Evolutionary conservation across 116 monocot species (phyloP), one percentile per base, ranked within the genome.

Genomic region (Cymodocea nodosa): DNA sequence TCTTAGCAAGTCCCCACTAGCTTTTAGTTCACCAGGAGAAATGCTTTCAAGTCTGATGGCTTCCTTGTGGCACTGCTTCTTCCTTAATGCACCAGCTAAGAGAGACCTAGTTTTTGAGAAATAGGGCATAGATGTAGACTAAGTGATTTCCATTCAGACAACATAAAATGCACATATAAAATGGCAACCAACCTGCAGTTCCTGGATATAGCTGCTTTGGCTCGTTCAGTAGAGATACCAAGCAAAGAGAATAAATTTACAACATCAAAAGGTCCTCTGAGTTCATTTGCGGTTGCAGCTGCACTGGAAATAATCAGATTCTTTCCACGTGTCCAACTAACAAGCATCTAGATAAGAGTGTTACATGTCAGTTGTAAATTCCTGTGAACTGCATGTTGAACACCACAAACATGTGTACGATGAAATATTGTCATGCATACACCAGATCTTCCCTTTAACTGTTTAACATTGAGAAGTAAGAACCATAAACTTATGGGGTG

Each of bases 201-300:
- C 39, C 52, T 62, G 16, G 91, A 91, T 20, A 85, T 71, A 73
- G 88, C 82, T 69, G 86, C 69, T 85, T 84, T 86, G 52, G 97
- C 92, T 77, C 76, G 74, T 56, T 92, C 81, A 54, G 65, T 80
- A 24, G 92, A 83, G 17, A 97, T 62, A 19, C 92, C 92, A 66
- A 97, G 80, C 44, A 86, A 73, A 73, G 75, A 73, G 34, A 53
- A 64, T 63, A 98, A 77, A 77, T 92, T 89, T 23, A 65, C 76
- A 62, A 86, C 74, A 72, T 98, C 92, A 82, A 82, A 71, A 25
- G 97, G 97, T 14, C 97, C 92, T 84, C 92, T 85, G 66, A 98
- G 54, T 44, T 84, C 78, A 77, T 75, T 81, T 60, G 74, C 84
- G 73, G 69, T 81, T 16, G 60, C 25, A 51, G 92, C 92, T 68